Conservation (phyloP, 768 basidiomycete species). For the Lyophyllum decastes region DNA sequence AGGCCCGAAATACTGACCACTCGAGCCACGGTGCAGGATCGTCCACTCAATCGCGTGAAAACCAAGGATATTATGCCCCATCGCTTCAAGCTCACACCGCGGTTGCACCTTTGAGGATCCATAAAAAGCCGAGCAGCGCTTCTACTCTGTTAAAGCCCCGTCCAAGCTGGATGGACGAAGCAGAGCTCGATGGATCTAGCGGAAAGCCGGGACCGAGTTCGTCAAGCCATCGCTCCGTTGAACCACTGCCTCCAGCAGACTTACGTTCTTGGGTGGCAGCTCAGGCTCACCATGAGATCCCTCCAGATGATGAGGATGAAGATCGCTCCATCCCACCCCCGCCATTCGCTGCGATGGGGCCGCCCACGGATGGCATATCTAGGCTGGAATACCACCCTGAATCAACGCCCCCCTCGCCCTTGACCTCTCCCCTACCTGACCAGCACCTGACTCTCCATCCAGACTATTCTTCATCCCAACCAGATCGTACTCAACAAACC, state of each 20-base stretch:
- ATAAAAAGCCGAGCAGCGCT: conserved; percentile 23
- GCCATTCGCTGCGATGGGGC: conserved; percentile 36
- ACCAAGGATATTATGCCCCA: background rate
- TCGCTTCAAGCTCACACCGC: conserved; percentile 10
- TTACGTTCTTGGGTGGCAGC: conserved; percentile 1
- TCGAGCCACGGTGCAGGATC: conserved; percentile 1
- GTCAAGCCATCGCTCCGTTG: background rate
- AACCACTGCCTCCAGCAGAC: background rate
- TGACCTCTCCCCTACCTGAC: conserved; percentile 18
- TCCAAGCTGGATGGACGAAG: conserved; percentile 13
- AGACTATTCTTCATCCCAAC: conserved; percentile 6
- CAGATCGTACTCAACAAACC: background rate
- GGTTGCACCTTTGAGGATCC: conserved; percentile 37
- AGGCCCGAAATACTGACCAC: background rate
- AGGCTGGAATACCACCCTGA: conserved; percentile 22
- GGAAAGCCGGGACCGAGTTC: conserved; percentile 1
- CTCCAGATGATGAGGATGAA: conserved; percentile 19
- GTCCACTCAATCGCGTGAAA: conserved; percentile 7
- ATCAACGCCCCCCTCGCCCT: conserved; percentile 22
- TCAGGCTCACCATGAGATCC: conserved; percentile 8
- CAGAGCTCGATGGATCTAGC: background rate
- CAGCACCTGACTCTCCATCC: conserved; percentile 9
- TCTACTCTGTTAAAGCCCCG: conserved; percentile 14
- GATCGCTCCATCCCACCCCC: conserved; percentile 36
- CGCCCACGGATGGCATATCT: conserved; percentile 36